Evolutionary conservation across 192 early-diverging fungal species (phyloP).

Genomic region (Umbelopsis vinacea): DNA sequence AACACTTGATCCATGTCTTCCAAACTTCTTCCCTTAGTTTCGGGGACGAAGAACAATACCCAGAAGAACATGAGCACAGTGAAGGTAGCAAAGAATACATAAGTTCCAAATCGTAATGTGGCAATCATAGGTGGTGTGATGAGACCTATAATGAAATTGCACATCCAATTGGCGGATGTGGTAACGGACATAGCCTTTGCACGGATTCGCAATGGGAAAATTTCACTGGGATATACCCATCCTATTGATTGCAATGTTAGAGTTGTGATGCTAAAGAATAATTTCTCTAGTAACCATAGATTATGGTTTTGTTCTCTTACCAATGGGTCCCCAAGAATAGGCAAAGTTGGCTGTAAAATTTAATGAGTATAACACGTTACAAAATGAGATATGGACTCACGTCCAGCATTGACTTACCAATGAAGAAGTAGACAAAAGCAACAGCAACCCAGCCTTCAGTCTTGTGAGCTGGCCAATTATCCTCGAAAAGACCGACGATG

Average conservation of each 20-base stretch:
- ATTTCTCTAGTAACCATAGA: too few species aligned
- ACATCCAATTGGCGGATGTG: conserved; percentile 84
- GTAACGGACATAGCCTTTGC: conserved; percentile 78
- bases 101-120: conserved; percentile 53
- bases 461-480: conserved; percentile 31
- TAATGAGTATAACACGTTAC: background rate
- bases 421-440: conserved; percentile 72
- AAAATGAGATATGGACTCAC: background rate
- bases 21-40: conserved; percentile 62
- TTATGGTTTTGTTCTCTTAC: conserved; percentile 26
- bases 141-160: conserved; percentile 72
- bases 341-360: conserved; percentile 60
- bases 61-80: conserved; percentile 52
- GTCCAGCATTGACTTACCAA: conserved; percentile 31
- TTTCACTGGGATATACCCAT: conserved; percentile 60
- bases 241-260: background rate
- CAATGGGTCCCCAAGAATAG: conserved; percentile 81
- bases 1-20: conserved; percentile 84
- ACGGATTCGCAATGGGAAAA: conserved; percentile 75
- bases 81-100: conserved; percentile 65
- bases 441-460: conserved; percentile 45
- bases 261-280: too few species aligned
- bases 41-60: conserved; percentile 66
- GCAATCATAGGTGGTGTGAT: conserved; percentile 67
- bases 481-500: conserved; percentile 44